These are phyloP conservation scores for Thermochaetoides thermophila DNA, from an alignment of 495 filamentous ascomycete species.

Conservation along the genomic window DNA sequence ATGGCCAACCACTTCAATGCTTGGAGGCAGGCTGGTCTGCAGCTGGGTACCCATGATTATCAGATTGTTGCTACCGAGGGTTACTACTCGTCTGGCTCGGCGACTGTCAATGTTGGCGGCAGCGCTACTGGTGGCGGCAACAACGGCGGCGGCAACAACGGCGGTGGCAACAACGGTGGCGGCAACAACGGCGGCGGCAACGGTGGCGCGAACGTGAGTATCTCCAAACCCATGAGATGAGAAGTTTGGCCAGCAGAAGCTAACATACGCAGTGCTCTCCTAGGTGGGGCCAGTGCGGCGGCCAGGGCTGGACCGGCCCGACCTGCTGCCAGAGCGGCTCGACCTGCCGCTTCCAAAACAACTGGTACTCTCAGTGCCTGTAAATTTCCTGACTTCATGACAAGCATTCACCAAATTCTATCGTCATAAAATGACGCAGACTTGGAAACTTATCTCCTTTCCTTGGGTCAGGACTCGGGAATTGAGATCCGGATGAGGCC, in stretches of 20 bases:
- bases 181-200: neutral
- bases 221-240: neutral
- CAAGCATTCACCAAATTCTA: no score
- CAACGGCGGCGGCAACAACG: slow-evolving; percentile 2
- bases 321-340: slow-evolving; percentile 30
- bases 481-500: neutral
- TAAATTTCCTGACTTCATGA: no score
- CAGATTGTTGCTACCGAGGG: slow-evolving; percentile 45
- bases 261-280: slow-evolving; percentile 10
- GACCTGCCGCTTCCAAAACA: slow-evolving; percentile 28
- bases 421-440: neutral
- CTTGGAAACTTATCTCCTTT: no score
- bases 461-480: no score
- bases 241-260: neutral
- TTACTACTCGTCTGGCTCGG: slow-evolving; percentile 36
- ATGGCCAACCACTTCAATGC: slow-evolving; percentile 48
- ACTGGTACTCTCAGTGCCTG: slow-evolving; percentile 36
- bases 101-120: slow-evolving; percentile 32
- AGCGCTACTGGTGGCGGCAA: slow-evolving; percentile 2
- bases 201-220: slow-evolving; percentile 4
- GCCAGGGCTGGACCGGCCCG: slow-evolving; percentile 29
- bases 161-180: slow-evolving; percentile 1
- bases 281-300: slow-evolving; percentile 36
- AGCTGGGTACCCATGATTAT: slow-evolving; percentile 40
- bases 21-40: slow-evolving; percentile 38